These are phyloP conservation scores for Melampsora larici-populina DNA, from an alignment of 1,284 basidiomycete genomes.

Conservation along the genomic window DNA sequence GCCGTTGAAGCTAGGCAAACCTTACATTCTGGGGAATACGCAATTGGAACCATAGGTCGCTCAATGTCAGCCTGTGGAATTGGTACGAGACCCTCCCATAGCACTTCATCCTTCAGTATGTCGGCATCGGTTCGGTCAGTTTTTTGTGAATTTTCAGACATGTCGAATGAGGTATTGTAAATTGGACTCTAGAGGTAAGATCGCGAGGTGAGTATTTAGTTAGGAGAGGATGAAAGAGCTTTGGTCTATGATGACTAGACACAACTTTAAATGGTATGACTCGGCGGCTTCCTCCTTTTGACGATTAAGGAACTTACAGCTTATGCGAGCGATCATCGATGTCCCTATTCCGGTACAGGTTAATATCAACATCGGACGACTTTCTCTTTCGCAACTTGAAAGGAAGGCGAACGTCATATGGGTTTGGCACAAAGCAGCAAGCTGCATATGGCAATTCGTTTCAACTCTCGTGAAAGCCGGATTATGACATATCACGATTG, in stretches of 20 bases:
- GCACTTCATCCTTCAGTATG: constrained; percentile 5
- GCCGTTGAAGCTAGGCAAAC: not conserved
- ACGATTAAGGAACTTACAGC: constrained; percentile 2
- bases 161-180: not conserved
- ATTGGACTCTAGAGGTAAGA: not conserved
- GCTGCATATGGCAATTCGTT: too few species aligned
- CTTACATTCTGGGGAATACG: constrained; percentile 18
- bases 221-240: not conserved
- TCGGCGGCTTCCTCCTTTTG: not conserved
- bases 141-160: not conserved
- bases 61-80: constrained; percentile 74
- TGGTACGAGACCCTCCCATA: constrained; percentile 73
- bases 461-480: too few species aligned
- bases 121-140: not conserved
- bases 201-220: not conserved
- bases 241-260: not conserved
- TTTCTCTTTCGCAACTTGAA: too few species aligned
- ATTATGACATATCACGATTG: too few species aligned
- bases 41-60: constrained; percentile 57
- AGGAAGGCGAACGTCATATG: too few species aligned
- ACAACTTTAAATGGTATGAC: not conserved
- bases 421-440: too few species aligned
- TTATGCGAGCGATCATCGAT: not conserved
- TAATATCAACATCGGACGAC: too few species aligned
- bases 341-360: too few species aligned